Conservation (phyloP, 306 rosid species). For the Dryas drummondii region DNA sequence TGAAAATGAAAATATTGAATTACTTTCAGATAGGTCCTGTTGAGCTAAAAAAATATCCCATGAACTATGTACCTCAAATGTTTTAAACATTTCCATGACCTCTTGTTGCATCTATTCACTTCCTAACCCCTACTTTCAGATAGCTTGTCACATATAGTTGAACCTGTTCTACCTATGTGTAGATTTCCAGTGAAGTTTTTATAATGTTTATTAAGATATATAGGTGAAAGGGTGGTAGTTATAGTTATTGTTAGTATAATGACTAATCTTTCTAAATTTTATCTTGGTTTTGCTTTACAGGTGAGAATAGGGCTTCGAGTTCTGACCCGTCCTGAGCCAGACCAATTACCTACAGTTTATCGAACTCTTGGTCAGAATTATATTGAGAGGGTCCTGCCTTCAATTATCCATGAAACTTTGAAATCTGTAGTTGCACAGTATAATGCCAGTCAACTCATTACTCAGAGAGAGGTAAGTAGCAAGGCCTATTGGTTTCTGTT, state of each 20-base stretch:
- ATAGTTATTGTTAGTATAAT: background rate
- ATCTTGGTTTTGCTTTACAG: conserved; percentile 38
- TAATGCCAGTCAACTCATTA: conserved; percentile 88
- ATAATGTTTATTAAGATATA: background rate
- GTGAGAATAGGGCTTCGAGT: conserved; percentile 80
- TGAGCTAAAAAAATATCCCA: background rate
- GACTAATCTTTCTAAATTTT: background rate
- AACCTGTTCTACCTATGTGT: background rate
- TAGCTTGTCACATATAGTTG: background rate
- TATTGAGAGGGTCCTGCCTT: conserved; percentile 72
- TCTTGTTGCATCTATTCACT: background rate
- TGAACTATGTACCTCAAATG: background rate
- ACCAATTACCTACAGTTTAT: conserved; percentile 64
- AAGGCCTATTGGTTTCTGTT: background rate
- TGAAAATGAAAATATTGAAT: background rate
- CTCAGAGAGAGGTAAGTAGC: conserved; percentile 78
- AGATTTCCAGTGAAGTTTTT: background rate
- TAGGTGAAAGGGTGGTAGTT: background rate
- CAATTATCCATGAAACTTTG: conserved; percentile 81
- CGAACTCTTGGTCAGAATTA: conserved; percentile 74
- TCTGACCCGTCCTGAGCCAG: conserved; percentile 72
- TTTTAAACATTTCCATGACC: background rate
- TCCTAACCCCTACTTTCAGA: background rate
- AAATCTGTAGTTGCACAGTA: conserved; percentile 85
- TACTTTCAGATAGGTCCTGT: background rate